phyloP scores from a whole-genome alignment of 306 rosid genomes.

The Malus asiatica region DNA sequence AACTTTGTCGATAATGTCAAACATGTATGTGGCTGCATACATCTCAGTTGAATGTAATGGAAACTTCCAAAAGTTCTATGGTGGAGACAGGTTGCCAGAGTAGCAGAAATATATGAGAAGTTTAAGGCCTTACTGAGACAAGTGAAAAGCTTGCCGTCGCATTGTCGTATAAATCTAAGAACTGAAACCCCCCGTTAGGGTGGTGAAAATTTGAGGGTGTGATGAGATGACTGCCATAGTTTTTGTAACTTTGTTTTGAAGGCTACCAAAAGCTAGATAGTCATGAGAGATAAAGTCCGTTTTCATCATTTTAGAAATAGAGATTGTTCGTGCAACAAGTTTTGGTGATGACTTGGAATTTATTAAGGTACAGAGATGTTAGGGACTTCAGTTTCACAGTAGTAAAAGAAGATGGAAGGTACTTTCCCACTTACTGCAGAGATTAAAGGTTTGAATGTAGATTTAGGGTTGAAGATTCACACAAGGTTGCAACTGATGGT shows the following conservation, averaged over 20 bases:
- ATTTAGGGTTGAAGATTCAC: too few species aligned
- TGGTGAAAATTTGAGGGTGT: constrained; percentile 56
- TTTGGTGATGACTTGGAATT: constrained; percentile 14
- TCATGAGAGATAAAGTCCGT: constrained; percentile 51
- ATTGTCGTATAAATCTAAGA: constrained; percentile 23
- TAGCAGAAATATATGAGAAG: constrained; percentile 21
- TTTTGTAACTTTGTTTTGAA: constrained; percentile 38
- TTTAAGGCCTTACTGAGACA: constrained; percentile 17
- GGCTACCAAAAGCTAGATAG: constrained; percentile 31
- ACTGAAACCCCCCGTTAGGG: constrained; percentile 37
- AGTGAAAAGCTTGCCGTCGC: constrained; percentile 57
- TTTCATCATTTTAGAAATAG: constrained; percentile 48
- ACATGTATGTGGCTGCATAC: constrained; percentile 37
- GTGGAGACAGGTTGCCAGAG: constrained; percentile 28
- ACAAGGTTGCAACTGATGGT: too few species aligned
- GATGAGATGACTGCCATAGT: constrained; percentile 42
- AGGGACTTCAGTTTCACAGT: too few species aligned
- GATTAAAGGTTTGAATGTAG: too few species aligned
- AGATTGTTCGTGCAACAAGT: constrained; percentile 25
- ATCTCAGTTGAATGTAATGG: constrained; percentile 33
- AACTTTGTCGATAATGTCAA: constrained; percentile 29
- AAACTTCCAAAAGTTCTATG: constrained; percentile 21
- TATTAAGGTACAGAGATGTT: too few species aligned
- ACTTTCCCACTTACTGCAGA: too few species aligned
- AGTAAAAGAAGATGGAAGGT: too few species aligned